A percentile compares a stretch with the other conserved stretches of the same genome.
Evolutionary conservation across 192 early-diverging fungal genomes (phyloP).

Genomic region (Coemansia sp.): DNA sequence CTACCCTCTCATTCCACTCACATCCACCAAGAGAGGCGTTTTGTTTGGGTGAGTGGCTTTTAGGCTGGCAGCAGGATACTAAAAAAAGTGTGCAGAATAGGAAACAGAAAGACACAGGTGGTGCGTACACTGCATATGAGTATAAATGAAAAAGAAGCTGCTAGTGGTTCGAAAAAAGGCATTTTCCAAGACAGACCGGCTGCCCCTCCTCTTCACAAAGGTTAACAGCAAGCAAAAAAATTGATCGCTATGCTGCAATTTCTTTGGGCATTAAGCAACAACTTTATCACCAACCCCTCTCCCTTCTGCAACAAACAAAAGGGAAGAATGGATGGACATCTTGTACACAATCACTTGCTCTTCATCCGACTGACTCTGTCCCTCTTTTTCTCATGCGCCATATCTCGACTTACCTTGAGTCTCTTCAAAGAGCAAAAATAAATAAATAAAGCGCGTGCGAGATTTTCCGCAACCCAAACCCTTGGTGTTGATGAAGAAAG

Average conservation of each 20-base stretch:
- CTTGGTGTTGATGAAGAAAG: not conserved
- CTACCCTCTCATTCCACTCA: not conserved
- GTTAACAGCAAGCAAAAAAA: not conserved
- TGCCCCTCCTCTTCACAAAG: not conserved
- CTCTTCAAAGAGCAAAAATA: not conserved
- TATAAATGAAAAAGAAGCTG: not conserved
- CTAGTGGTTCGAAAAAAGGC: not conserved
- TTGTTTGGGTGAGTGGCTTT: not conserved
- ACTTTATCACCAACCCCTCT: not conserved
- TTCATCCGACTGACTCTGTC: not conserved
- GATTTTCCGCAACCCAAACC: not conserved
- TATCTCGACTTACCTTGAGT: not conserved
- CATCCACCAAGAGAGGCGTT: not conserved
- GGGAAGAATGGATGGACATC: not conserved
- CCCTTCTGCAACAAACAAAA: not conserved
- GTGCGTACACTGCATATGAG: not conserved
- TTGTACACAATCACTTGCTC: not conserved
- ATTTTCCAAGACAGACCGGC: not conserved
- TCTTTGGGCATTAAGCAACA: not conserved
- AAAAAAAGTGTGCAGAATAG: not conserved
- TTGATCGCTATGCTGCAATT: not conserved
- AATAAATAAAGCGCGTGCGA: not conserved
- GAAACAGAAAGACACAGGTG: not conserved
- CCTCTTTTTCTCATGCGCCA: conserved; percentile 1
- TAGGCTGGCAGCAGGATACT: not conserved